phyloP scores from a whole-genome alignment of 805 yeast species.

The Wickerhamomyces subpelliculosus region DNA sequence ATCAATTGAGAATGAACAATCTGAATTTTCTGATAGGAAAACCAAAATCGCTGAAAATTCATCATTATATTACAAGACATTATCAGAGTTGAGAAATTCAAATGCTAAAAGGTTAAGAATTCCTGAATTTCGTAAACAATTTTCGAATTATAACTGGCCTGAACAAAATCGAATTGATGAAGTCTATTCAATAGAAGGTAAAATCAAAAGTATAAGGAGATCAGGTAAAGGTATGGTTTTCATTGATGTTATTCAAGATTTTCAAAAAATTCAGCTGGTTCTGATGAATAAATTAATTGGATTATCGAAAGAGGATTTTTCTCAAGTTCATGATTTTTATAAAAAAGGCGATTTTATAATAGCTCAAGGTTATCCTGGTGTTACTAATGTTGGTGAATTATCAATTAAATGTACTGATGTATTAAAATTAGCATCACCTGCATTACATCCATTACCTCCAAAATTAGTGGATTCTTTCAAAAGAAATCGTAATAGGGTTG shows the following conservation, averaged over 20 bases:
- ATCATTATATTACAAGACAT: conserved; percentile 18
- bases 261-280: conserved; percentile 50
- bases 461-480: conserved; percentile 46
- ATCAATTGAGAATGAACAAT: conserved; percentile 13
- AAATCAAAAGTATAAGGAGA: conserved; percentile 47
- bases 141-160: conserved; percentile 18
- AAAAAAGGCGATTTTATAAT: conserved; percentile 69
- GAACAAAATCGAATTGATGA: conserved; percentile 17
- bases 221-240: conserved; percentile 68
- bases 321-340: conserved; percentile 29
- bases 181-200: conserved; percentile 38
- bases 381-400: conserved; percentile 72
- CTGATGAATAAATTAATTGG: conserved; percentile 45
- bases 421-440: conserved; percentile 53
- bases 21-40: conserved; percentile 20
- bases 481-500: conserved; percentile 60
- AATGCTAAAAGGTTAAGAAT: conserved; percentile 24
- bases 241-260: conserved; percentile 62
- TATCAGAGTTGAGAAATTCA: conserved; percentile 10
- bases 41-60: conserved; percentile 7
- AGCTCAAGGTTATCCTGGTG: conserved; percentile 64
- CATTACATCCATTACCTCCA: conserved; percentile 67
- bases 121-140: conserved; percentile 31
- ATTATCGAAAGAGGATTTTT: conserved; percentile 35
- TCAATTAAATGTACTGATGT: conserved; percentile 54